Evolutionary conservation across 352 stramenopile genomes (phyloP), one percentile per base, ranked within the genome.

Genomic region (Pelagophyceae sp.): DNA sequence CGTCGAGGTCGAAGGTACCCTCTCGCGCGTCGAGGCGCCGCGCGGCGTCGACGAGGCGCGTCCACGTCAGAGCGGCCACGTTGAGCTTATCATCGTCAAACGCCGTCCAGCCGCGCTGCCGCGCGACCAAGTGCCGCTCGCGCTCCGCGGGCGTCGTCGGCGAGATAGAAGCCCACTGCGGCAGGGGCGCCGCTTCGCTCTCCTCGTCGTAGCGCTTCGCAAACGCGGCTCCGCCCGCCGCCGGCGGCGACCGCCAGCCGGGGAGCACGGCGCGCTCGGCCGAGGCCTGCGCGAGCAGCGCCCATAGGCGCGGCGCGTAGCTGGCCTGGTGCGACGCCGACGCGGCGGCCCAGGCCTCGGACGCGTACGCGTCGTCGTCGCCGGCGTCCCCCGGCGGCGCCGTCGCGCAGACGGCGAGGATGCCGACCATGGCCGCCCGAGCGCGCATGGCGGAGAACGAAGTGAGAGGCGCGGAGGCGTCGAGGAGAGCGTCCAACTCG

Each of bases 21-120:
- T 17, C 31, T n/a, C 5, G 29, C 2, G 35, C 63, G 31, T 38
- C 58, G 23, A n/a, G 17, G 6, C 40, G 40, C 40, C 35, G 29
- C 63, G 63, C 63, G 35, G 40, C 37, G 63, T 72, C 63, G 31
- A 45, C 63, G 63, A 11, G n/a, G 63, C 63, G 63, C 31, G 35
- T 32, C 63, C 63, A 72, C 6, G 29, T 6, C 29, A 32, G 3
- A 1, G 35, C 29, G 3, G 6, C 6, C 6, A 15, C 29, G 2
- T 5, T 15, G 31, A 38, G 63, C 63, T 72, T 72, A 32, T 11
- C 6, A 32, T 72, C 63, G 35, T 72, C 63, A 32, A 72, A 72
- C 11, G 35, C 63, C 6, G 29, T 38, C 63, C 31, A 72, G 5
- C 2, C 19, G 29, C 58, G 20, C 23, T 6, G 6, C 3, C 23